A percentile compares a stretch with the other conserved stretches of the same genome.
These are phyloP conservation scores for Fusarium duplospermum DNA, from an alignment of 2,329 filamentous ascomycete species.

Conservation along the genomic window DNA sequence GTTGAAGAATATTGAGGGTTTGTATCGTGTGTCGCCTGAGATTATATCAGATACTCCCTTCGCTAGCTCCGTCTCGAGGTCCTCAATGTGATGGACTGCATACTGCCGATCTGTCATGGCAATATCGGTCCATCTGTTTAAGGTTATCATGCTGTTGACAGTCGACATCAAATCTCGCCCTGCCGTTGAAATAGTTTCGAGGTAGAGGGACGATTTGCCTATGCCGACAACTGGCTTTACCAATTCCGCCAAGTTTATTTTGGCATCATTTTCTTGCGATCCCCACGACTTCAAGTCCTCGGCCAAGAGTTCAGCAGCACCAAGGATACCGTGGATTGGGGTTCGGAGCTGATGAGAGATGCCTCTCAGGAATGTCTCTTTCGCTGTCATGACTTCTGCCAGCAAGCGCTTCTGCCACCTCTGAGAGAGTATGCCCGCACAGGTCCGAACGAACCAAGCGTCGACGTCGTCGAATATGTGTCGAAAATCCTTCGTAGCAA, in stretches of 20 bases:
- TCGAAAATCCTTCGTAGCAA: slow-evolving; percentile 56
- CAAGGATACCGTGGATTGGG: slow-evolving; percentile 60
- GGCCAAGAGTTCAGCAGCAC: slow-evolving; percentile 51
- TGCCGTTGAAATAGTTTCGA: slow-evolving; percentile 52
- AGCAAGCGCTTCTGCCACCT: slow-evolving; percentile 53
- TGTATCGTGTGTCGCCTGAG: slow-evolving; percentile 14
- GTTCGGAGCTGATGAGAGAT: slow-evolving; percentile 61
- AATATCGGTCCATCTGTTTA: slow-evolving; percentile 53
- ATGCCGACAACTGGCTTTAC: slow-evolving; percentile 7
- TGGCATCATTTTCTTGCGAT: neutral
- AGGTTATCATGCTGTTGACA: slow-evolving; percentile 58
- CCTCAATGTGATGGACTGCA: slow-evolving; percentile 31
- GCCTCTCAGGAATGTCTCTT: slow-evolving; percentile 58
- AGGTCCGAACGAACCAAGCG: slow-evolving; percentile 57
- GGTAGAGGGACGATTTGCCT: slow-evolving; percentile 27
- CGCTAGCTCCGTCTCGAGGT: slow-evolving; percentile 25
- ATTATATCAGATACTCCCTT: slow-evolving; percentile 12
- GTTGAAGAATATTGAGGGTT: slow-evolving; percentile 32
- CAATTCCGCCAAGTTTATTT: neutral
- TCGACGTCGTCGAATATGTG: slow-evolving; percentile 60
- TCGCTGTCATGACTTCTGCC: slow-evolving; percentile 55
- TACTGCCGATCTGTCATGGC: slow-evolving; percentile 46
- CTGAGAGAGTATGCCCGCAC: slow-evolving; percentile 52
- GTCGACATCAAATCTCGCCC: slow-evolving; percentile 57
- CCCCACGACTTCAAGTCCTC: slow-evolving; percentile 52